phyloP scores from a whole-genome alignment of 257 asterid genomes.

The Prunella vulgaris region DNA sequence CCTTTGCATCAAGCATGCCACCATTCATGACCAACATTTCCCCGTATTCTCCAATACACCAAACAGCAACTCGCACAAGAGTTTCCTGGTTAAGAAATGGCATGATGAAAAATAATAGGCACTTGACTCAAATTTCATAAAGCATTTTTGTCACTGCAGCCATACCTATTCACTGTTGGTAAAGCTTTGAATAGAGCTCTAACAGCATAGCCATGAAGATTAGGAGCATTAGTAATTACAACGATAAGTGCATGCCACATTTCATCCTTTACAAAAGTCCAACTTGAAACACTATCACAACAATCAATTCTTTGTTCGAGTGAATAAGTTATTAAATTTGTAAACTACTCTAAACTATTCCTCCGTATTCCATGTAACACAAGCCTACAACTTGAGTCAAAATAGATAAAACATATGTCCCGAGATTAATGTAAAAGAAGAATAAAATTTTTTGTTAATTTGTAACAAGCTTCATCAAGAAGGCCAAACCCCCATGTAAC shows the following conservation, averaged over 20 bases:
- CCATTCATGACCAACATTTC: conserved; percentile 71
- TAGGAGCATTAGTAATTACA: conserved; percentile 82
- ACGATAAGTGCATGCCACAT: conserved; percentile 94
- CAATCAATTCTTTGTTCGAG: conserved; percentile 19
- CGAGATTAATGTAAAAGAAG: no score
- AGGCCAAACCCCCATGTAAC: no score
- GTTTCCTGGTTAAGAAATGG: conserved; percentile 58
- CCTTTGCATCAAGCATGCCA: conserved; percentile 76
- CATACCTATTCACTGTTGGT: conserved; percentile 74
- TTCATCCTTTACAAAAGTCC: conserved; percentile 88
- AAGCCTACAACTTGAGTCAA: no score
- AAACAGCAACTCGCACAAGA: conserved; percentile 91
- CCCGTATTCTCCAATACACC: conserved; percentile 99
- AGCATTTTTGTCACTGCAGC: conserved; percentile 7
- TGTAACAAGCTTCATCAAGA: no score
- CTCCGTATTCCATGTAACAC: no score
- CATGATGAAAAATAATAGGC: neutral
- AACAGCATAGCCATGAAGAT: conserved; percentile 88
- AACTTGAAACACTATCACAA: conserved; percentile 55
- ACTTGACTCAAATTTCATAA: conserved; percentile 7
- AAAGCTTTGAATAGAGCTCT: conserved; percentile 77
- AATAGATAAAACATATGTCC: no score
- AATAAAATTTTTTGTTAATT: no score
- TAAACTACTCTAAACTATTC: no score
- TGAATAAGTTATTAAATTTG: no score